phyloP scores from a whole-genome alignment of 1,139 yeast species.

The Schwanniomyces etchellsii region DNA sequence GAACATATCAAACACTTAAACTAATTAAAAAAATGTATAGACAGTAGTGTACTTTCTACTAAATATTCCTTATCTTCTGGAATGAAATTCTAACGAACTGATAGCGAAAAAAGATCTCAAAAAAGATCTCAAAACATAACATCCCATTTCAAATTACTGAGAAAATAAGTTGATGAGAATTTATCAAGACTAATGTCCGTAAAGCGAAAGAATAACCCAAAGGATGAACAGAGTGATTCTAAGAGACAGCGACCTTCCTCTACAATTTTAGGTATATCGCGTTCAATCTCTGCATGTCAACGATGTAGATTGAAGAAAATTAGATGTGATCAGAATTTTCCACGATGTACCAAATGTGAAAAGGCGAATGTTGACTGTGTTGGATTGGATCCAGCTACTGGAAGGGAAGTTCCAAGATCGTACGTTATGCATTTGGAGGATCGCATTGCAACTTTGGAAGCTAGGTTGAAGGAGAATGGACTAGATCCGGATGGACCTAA shows the following conservation, averaged over 20 bases:
- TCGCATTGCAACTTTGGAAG: constrained; percentile 51
- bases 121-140: no score
- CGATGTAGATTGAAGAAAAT: constrained; percentile 76
- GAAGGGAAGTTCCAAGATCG: constrained; percentile 78
- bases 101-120: constrained; percentile 1
- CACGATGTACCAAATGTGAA: constrained; percentile 67
- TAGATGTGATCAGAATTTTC: constrained; percentile 79
- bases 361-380: constrained; percentile 70
- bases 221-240: background rate
- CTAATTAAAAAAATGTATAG: no score
- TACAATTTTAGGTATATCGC: constrained; percentile 24
- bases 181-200: background rate
- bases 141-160: no score
- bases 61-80: no score
- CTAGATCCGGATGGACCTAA: constrained; percentile 17
- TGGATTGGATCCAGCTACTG: constrained; percentile 83
- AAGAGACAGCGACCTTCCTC: constrained; percentile 5
- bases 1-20: constrained; percentile 31
- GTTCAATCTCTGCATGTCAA: constrained; percentile 76
- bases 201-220: no score
- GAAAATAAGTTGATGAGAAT: background rate
- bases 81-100: no score
- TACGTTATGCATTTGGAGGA: constrained; percentile 73
- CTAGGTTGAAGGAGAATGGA: constrained; percentile 38
- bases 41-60: no score